Base-by-base conservation (phyloP, 192 early-diverging fungal species). In the Fimicolochytrium jonesii region DNA sequence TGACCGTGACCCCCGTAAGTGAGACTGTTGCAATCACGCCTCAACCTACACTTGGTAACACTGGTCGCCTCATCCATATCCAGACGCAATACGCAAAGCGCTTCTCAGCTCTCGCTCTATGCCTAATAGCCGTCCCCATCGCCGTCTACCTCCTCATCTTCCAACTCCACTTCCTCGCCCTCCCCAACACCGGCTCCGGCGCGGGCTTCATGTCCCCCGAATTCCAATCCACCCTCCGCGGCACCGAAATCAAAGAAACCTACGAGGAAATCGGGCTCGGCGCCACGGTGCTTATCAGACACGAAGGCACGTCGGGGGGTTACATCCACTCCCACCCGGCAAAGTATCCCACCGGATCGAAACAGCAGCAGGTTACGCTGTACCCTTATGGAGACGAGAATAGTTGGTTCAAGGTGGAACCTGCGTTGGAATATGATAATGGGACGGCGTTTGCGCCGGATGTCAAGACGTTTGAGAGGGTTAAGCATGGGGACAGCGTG, bases 391-490 rank as follows among this genome's bases (percentile, higher is more conserved):
- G 66, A 69, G 79, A 81, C 46, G 81, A 81, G 25, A 98, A 98
- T 77, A 93, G 93, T 72, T 73, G 81, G 36, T 94, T 86, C 71
- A 61, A 73, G 20, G 74, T 90, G n/a, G n/a, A n/a, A n/a, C n/a
- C n/a, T 23, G 55, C 65, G n/a, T 55, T 81, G 34, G 39, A 36
- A 2, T 46, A 43, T 31, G 45, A 51, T 9, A 76, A 78, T 45
- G 68, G 53, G 9, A 71, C 73, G 2, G 53, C 47, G 20, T 33
- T 41, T 2, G 64, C 62, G 4, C 30, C 63, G 3, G 42, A 39
- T 9, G 62, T 78, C 34, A 63, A 63, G 1, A 66, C 57, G 9
- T 70, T 66, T 26, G 23, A 39, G 9, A 66, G 45, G 10, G 55
- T 81, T 34, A 73, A 76, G 48, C 76, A 95, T 71, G 86, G 85